These are phyloP conservation scores for Aschersonia sp. DNA, from an alignment of 2,329 filamentous ascomycete genomes.

Conservation along the genomic window DNA sequence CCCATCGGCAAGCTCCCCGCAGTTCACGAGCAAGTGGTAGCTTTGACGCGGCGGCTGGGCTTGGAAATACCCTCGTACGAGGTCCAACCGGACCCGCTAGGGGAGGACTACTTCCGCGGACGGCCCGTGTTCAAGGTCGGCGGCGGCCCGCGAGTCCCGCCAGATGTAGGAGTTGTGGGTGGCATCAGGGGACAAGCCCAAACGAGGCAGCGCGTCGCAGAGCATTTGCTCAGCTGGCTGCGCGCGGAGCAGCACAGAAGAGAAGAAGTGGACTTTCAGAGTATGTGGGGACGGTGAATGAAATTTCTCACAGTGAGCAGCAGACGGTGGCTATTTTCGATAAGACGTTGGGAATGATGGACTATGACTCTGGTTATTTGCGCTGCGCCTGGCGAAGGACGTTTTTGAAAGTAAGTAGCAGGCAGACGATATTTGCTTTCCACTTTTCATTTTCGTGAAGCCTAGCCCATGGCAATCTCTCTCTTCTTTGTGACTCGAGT, in stretches of 20 bases:
- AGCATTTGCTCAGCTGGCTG: constrained; percentile 23
- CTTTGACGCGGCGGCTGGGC: constrained; percentile 18
- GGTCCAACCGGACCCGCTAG: constrained; percentile 8
- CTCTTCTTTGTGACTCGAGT: neutral
- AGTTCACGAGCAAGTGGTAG: constrained; percentile 13
- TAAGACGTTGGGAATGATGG: too few species aligned
- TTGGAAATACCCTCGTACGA: constrained; percentile 19
- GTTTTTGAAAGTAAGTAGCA: too few species aligned
- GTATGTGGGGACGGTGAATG: too few species aligned
- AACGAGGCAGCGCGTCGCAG: constrained; percentile 24
- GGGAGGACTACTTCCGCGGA: constrained; percentile 20
- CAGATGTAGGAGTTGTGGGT: constrained; percentile 16
- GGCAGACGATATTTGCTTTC: too few species aligned
- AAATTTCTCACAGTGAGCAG: too few species aligned
- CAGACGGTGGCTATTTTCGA: too few species aligned
- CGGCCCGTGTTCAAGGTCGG: constrained; percentile 17
- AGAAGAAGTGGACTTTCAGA: too few species aligned
- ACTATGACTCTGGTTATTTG: too few species aligned
- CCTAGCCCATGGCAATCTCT: neutral
- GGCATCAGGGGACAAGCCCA: constrained; percentile 18
- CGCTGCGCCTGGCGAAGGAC: too few species aligned
- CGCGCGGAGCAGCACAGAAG: constrained; percentile 8
- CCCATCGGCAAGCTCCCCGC: neutral
- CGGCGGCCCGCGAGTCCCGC: constrained; percentile 12
- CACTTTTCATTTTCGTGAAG: too few species aligned